Conservation (phyloP, 495 filamentous ascomycete species). For the Melanomma pulvis-pyrius region DNA sequence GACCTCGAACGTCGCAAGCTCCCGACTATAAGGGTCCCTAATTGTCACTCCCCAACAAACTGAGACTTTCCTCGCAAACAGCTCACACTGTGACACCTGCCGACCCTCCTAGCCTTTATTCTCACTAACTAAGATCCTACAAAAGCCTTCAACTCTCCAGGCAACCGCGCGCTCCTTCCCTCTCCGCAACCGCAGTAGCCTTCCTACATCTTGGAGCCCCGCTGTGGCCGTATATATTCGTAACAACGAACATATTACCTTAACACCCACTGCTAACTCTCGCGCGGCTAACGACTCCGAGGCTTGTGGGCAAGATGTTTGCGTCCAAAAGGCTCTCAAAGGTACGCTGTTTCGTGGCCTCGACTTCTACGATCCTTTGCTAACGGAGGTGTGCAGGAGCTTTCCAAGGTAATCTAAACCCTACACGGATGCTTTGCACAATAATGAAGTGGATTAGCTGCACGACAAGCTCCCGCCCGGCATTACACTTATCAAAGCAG, state of each 20-base stretch:
- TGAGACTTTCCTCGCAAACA: neutral
- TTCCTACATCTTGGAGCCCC: neutral
- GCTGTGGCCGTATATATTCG: neutral
- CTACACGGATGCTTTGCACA: neutral
- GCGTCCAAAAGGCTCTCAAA: slow-evolving; percentile 39
- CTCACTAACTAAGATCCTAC: neutral
- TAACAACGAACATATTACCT: neutral
- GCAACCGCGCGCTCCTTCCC: neutral
- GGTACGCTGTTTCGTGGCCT: slow-evolving; percentile 15
- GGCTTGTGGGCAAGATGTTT: slow-evolving; percentile 29
- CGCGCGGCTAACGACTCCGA: neutral
- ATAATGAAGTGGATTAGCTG: slow-evolving; percentile 35
- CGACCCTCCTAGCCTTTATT: neutral
- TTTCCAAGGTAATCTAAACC: slow-evolving; percentile 32
- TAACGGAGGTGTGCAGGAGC: neutral
- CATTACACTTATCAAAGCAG: slow-evolving; percentile 76
- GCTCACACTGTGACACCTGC: neutral
- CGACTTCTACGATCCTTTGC: neutral
- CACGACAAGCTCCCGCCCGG: slow-evolving; percentile 55
- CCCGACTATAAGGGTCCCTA: neutral
- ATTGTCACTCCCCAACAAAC: neutral
- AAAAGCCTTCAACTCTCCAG: neutral
- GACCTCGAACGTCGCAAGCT: neutral
- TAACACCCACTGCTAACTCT: neutral
- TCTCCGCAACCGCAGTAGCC: neutral